Evolutionary conservation across 805 yeast genomes (phyloP).

Genomic region (Candida saitoana): DNA sequence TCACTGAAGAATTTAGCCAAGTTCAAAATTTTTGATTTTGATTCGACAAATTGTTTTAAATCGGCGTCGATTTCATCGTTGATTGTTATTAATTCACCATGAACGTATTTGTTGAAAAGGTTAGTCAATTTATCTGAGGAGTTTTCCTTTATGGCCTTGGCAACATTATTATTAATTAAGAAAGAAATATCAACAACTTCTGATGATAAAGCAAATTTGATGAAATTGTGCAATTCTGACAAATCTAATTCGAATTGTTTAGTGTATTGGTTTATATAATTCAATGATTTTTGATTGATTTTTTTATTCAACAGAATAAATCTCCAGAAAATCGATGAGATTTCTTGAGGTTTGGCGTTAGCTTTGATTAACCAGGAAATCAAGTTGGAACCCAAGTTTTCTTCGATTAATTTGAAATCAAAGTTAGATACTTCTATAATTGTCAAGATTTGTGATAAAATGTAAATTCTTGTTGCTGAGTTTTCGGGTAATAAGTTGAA

Average conservation of each 20-base stretch:
- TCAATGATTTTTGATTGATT: constrained; percentile 27
- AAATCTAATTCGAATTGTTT: constrained; percentile 17
- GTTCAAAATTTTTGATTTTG: constrained; percentile 37
- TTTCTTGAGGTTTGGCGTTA: constrained; percentile 25
- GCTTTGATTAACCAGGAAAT: constrained; percentile 32
- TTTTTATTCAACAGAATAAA: constrained; percentile 33
- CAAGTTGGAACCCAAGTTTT: constrained; percentile 35
- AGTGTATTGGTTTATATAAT: constrained; percentile 34
- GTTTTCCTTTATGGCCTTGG: constrained; percentile 26
- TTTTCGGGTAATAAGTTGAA: constrained; percentile 39
- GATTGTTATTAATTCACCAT: constrained; percentile 27
- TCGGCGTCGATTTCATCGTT: constrained; percentile 14
- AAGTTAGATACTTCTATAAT: constrained; percentile 26
- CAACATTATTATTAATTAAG: constrained; percentile 39
- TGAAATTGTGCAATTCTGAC: constrained; percentile 26
- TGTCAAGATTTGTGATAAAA: constrained; percentile 29
- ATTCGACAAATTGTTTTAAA: constrained; percentile 20
- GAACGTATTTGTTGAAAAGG: constrained; percentile 30
- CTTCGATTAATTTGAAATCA: constrained; percentile 30
- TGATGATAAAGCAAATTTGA: constrained; percentile 34
- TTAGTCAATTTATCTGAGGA: constrained; percentile 23
- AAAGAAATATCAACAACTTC: constrained; percentile 38
- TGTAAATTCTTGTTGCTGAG: constrained; percentile 26
- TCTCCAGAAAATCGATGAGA: constrained; percentile 32
- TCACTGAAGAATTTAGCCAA: constrained; percentile 37